Percentiles rank a stretch among this genome's conserved stretches.
Conservation (phyloP, 73 alveolate genomes). For the Strombidium stylifer region DNA sequence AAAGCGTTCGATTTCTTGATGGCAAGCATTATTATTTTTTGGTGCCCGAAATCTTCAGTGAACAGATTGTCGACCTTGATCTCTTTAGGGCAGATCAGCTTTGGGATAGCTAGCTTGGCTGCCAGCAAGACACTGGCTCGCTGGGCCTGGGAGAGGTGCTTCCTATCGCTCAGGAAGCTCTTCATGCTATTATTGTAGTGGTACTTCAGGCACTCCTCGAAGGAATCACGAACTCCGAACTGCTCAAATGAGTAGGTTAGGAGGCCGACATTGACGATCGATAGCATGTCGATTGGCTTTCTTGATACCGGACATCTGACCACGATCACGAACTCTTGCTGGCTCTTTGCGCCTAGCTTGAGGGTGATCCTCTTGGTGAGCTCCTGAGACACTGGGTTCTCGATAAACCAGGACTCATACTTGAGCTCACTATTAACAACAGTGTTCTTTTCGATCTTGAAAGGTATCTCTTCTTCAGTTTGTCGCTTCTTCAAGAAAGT, state of each 20-base stretch:
- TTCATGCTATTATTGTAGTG: slow-evolving; percentile 37
- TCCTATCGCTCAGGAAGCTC: slow-evolving; percentile 41
- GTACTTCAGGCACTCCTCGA: slow-evolving; percentile 35
- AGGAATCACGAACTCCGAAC: slow-evolving; percentile 29
- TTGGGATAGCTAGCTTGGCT: slow-evolving; percentile 35
- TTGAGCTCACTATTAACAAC: slow-evolving; percentile 37
- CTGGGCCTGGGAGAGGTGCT: slow-evolving; percentile 11
- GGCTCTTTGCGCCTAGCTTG: slow-evolving; percentile 46
- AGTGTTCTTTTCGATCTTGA: not conserved
- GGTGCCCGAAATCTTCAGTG: not conserved
- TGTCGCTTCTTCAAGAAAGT: not conserved
- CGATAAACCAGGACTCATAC: slow-evolving; percentile 60
- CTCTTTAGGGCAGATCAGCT: slow-evolving; percentile 33
- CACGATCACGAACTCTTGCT: slow-evolving; percentile 53
- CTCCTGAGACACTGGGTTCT: slow-evolving; percentile 57
- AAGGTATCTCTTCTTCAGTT: slow-evolving; percentile 26
- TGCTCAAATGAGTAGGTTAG: slow-evolving; percentile 35
- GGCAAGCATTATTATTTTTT: slow-evolving; percentile 28
- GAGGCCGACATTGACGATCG: slow-evolving; percentile 37
- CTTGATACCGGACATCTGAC: slow-evolving; percentile 31
- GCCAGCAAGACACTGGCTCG: slow-evolving; percentile 18
- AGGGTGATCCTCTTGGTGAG: slow-evolving; percentile 54
- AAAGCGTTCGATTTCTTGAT: slow-evolving; percentile 14
- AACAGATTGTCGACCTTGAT: not conserved
- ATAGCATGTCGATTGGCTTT: not conserved